These are phyloP conservation scores for Pyrenophora graminea DNA, from an alignment of 2,329 filamentous ascomycete species.

Conservation along the genomic window DNA sequence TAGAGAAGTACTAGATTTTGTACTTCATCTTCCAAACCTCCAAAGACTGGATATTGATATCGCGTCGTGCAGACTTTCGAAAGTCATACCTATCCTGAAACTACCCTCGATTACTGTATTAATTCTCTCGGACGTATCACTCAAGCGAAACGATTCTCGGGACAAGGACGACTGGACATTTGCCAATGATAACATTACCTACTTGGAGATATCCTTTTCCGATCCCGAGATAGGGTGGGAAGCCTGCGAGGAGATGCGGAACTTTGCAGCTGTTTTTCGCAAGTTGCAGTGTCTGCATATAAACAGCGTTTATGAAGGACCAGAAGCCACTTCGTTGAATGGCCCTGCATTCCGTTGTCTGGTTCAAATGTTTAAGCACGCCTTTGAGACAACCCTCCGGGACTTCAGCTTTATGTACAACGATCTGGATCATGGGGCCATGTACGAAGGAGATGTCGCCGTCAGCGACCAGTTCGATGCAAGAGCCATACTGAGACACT, in stretches of 20 bases:
- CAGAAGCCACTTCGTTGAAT: not conserved
- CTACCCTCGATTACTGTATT: slow-evolving; percentile 5
- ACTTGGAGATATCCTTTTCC: slow-evolving; percentile 9
- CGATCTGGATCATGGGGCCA: not conserved
- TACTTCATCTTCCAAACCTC: slow-evolving; percentile 3
- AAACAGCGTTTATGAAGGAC: not conserved
- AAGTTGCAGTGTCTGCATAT: slow-evolving; percentile 2
- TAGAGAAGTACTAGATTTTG: not conserved
- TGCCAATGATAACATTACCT: slow-evolving; percentile 5
- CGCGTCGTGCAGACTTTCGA: not conserved
- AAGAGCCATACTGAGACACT: slow-evolving; percentile 6
- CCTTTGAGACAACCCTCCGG: slow-evolving; percentile 11
- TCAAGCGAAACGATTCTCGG: not conserved
- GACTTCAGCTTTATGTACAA: slow-evolving; percentile 8
- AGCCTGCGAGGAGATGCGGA: slow-evolving; percentile 1
- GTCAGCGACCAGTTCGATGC: slow-evolving; percentile 1
- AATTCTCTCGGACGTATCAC: not conserved
- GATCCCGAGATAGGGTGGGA: not conserved
- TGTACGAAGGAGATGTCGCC: not conserved
- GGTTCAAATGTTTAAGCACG: slow-evolving; percentile 8
- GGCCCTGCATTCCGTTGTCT: slow-evolving; percentile 6
- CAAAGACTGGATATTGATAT: slow-evolving; percentile 5
- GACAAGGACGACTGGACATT: slow-evolving; percentile 3
- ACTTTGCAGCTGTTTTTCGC: slow-evolving; percentile 6
- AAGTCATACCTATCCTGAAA: slow-evolving; percentile 3